Conservation (phyloP, 2,329 filamentous ascomycete genomes). For the Ophiostoma piceae region DNA sequence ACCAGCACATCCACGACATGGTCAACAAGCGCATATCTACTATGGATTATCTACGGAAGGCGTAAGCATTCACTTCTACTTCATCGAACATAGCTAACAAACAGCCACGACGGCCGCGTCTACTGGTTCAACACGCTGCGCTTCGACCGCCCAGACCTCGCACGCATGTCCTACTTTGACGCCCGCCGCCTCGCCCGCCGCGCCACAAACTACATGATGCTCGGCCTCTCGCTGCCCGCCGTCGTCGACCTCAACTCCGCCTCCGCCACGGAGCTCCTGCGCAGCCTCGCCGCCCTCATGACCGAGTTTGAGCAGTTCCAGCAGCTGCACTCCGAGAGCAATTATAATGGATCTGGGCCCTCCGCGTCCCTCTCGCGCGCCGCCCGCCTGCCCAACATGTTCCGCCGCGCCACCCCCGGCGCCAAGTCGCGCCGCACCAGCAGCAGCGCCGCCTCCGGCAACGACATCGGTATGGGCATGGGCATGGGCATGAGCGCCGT, state of each 20-base stretch:
- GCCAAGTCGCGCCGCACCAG: slow-evolving; percentile 54
- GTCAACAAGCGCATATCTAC: slow-evolving; percentile 91
- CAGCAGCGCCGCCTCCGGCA: slow-evolving; percentile 43
- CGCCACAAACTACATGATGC: slow-evolving; percentile 87
- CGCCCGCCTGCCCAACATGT: slow-evolving; percentile 78
- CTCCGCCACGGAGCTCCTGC: slow-evolving; percentile 77
- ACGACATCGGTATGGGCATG: slow-evolving; percentile 14
- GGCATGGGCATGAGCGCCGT: slow-evolving; percentile 6
- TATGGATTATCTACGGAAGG: slow-evolving; percentile 84
- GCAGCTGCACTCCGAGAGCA: slow-evolving; percentile 71
- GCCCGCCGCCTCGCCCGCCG: slow-evolving; percentile 77
- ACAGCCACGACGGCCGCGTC: slow-evolving; percentile 82
- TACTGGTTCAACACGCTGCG: slow-evolving; percentile 99
- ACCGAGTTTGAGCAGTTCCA: slow-evolving; percentile 93
- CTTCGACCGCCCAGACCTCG: slow-evolving; percentile 76
- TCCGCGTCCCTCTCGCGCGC: slow-evolving; percentile 62
- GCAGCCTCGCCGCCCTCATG: slow-evolving; percentile 76
- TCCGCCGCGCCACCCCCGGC: slow-evolving; percentile 58
- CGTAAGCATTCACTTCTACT: slow-evolving; percentile 52
- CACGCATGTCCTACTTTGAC: slow-evolving; percentile 80
- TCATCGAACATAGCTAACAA: background rate
- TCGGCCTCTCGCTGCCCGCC: slow-evolving; percentile 84
- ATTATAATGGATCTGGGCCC: slow-evolving; percentile 38
- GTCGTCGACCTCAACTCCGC: slow-evolving; percentile 82
- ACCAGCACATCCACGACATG: slow-evolving; percentile 71